Evolutionary conservation across 257 asterid genomes (phyloP).

Genomic region (Penstemon eatonii): DNA sequence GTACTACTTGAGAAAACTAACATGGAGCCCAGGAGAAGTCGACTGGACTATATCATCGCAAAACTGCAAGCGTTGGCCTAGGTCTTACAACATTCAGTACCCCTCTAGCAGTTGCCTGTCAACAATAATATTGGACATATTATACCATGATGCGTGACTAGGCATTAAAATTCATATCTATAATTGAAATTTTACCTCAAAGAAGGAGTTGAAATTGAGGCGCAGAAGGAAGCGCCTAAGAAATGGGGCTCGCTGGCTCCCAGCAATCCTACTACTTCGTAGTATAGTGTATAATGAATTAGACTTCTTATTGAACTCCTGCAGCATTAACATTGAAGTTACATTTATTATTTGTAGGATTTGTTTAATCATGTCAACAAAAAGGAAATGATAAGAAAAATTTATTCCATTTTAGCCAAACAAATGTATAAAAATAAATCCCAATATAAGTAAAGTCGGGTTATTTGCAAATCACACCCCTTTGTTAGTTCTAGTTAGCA

Average conservation of each 20-base stretch:
- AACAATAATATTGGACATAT: conserved; percentile 23
- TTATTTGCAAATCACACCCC: too few species aligned
- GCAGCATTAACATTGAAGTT: conserved; percentile 27
- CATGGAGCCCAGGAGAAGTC: conserved; percentile 25
- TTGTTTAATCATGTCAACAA: neutral
- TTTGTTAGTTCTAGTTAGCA: too few species aligned
- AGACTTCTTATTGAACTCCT: conserved; percentile 95
- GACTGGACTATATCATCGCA: conserved; percentile 38
- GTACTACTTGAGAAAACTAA: conserved; percentile 21
- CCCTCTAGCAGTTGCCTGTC: conserved; percentile 92
- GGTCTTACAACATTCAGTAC: conserved; percentile 87
- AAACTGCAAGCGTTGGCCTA: conserved; percentile 57
- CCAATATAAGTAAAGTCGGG: too few species aligned
- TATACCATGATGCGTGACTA: conserved; percentile 6
- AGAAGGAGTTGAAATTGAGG: conserved; percentile 92
- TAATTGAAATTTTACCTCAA: conserved; percentile 57
- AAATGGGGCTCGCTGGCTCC: conserved; percentile 99
- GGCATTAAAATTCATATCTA: neutral
- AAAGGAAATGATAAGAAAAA: neutral
- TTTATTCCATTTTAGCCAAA: neutral
- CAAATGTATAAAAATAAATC: neutral
- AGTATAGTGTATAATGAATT: conserved; percentile 93
- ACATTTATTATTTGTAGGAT: neutral
- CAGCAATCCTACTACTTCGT: conserved; percentile 93
- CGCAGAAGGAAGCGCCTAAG: conserved; percentile 95